Conservation (phyloP, 108 stramenopile genomes). For the Aurantiochytrium sp. region DNA sequence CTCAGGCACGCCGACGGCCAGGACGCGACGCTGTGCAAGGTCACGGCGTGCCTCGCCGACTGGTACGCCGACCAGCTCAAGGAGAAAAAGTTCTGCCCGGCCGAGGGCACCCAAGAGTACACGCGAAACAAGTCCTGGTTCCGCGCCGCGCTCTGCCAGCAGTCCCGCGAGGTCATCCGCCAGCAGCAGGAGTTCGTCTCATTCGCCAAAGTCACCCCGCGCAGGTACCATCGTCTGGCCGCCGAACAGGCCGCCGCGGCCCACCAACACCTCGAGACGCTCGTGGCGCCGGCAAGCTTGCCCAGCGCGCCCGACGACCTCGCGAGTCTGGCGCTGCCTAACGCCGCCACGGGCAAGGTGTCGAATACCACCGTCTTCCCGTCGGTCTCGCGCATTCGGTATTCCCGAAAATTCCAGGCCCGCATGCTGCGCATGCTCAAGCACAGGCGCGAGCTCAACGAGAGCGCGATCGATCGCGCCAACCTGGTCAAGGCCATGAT, state of each 20-base stretch:
- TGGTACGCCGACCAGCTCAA: background rate
- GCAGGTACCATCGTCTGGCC: no score
- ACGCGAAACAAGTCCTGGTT: background rate
- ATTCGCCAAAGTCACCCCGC: no score
- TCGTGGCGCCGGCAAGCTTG: no score
- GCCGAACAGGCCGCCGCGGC: no score
- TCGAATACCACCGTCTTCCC: background rate
- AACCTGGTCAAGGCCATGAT: background rate
- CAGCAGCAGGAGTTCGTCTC: background rate
- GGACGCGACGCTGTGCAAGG: background rate
- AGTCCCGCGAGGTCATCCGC: background rate
- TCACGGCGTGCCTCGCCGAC: background rate
- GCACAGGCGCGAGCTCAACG: background rate
- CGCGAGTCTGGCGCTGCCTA: no score
- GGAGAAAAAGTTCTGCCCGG: background rate
- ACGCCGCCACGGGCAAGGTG: no score
- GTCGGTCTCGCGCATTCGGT: background rate
- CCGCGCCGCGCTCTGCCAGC: background rate
- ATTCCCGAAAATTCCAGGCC: background rate
- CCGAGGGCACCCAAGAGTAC: background rate
- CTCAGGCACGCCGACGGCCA: background rate
- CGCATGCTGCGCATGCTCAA: background rate
- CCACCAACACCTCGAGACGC: no score
- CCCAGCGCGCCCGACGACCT: no score
- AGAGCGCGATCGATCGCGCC: background rate